Percentiles rank a stretch among this genome's conserved stretches.
Evolutionary conservation across 331 rosid genomes (phyloP).

Genomic region (Malus hybrid): DNA sequence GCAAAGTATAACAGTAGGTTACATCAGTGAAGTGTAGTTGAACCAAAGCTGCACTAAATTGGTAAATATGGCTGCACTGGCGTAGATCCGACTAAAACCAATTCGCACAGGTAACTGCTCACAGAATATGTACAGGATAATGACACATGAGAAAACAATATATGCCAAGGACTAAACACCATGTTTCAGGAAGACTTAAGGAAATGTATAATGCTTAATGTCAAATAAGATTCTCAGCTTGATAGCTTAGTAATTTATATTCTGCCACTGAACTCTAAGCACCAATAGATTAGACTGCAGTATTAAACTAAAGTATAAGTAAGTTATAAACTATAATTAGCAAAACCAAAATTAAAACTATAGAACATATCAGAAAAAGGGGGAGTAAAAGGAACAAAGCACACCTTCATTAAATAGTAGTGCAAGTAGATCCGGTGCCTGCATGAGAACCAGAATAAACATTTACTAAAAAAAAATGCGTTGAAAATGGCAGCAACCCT

Average conservation of each 20-base stretch:
- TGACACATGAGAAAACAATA: neutral
- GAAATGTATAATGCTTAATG: no score
- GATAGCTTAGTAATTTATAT: neutral
- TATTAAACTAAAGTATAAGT: neutral
- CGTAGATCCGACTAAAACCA: neutral
- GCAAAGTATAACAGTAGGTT: slow-evolving; percentile 3
- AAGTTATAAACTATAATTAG: neutral
- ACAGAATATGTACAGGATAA: neutral
- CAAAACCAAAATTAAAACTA: neutral
- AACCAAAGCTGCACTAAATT: neutral
- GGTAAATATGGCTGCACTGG: neutral
- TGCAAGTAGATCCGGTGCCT: slow-evolving; percentile 87
- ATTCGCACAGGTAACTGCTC: neutral
- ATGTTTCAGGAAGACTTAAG: neutral
- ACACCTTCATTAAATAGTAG: slow-evolving; percentile 67
- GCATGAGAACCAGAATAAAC: slow-evolving; percentile 30
- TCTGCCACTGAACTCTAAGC: neutral
- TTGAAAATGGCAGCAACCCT: neutral
- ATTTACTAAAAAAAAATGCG: slow-evolving; percentile 17
- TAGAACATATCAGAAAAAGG: neutral
- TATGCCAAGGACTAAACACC: neutral
- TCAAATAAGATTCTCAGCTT: neutral
- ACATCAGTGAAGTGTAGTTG: neutral
- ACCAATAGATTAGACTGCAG: neutral
- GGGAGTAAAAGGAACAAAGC: neutral